These are phyloP conservation scores for Selenicereus undatus DNA, from an alignment of 148 eudicot species.

Conservation along the genomic window DNA sequence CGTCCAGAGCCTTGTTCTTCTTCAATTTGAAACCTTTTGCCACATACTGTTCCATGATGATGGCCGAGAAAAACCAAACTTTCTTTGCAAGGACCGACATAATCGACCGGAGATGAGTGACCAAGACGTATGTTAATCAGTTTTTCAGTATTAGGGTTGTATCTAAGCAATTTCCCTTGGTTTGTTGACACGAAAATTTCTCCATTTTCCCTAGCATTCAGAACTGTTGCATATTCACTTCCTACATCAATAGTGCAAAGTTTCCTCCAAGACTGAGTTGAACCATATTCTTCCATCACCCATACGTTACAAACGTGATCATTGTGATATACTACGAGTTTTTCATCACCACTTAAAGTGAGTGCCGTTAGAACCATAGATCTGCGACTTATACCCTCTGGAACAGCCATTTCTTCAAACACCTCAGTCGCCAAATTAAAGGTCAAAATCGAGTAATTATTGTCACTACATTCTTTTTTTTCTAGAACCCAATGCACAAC, in stretches of 20 bases:
- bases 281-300: constrained; percentile 23
- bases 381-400: too few species aligned
- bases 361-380: not conserved
- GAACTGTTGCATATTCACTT: not conserved
- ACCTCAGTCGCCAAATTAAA: constrained; percentile 8
- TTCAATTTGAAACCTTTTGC: too few species aligned
- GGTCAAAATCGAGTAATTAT: constrained; percentile 13
- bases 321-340: constrained; percentile 9
- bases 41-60: too few species aligned
- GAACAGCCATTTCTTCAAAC: constrained; percentile 5
- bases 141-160: not conserved
- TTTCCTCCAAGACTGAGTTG: constrained; percentile 11
- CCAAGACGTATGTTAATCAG: not conserved
- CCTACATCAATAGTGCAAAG: not conserved
- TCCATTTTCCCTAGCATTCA: not conserved
- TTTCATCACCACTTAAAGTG: not conserved
- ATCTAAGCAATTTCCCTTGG: not conserved
- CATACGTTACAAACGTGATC: constrained; percentile 5
- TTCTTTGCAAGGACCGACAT: too few species aligned
- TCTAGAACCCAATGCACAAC: constrained; percentile 16
- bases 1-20: too few species aligned
- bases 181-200: not conserved
- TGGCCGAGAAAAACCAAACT: too few species aligned
- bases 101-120: too few species aligned
- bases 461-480: not conserved